Evolutionary conservation across 2,329 filamentous ascomycete genomes (phyloP).

Genomic region (Cladosporium sp.): DNA sequence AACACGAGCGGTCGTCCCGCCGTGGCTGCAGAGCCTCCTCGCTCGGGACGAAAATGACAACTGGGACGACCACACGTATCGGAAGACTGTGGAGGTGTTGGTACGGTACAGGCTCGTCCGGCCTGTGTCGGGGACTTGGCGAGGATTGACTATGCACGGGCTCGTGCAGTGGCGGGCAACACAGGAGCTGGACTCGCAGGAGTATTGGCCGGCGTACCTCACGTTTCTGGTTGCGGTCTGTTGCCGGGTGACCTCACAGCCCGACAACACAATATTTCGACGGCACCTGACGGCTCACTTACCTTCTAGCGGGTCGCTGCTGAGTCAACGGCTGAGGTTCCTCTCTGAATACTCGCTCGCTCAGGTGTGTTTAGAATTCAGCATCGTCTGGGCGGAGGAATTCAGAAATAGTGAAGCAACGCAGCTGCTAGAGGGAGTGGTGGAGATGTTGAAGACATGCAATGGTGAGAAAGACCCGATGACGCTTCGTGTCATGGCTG

Average conservation of each 20-base stretch:
- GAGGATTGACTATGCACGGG: slow-evolving; percentile 1
- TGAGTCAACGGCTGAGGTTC: not conserved
- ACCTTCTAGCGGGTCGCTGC: not conserved
- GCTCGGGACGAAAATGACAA: not conserved
- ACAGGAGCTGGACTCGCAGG: not conserved
- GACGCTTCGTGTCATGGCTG: not conserved
- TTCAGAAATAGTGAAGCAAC: not conserved
- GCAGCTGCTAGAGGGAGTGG: not conserved
- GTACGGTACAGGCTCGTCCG: not conserved
- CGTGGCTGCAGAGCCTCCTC: not conserved
- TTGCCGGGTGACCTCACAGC: not conserved
- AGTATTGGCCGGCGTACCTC: not conserved
- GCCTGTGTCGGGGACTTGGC: not conserved
- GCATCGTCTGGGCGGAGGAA: not conserved
- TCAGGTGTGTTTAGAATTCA: not conserved
- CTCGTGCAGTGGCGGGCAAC: not conserved
- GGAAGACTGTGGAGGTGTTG: not conserved
- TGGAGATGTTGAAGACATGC: not conserved
- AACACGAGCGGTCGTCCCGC: not conserved
- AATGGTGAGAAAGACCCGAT: not conserved
- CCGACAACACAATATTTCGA: not conserved
- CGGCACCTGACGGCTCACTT: not conserved
- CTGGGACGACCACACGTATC: not conserved
- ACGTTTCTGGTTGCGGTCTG: not conserved
- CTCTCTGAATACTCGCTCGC: not conserved